phyloP scores from a whole-genome alignment of 2,329 filamentous ascomycete genomes.

The Myriosclerotinia curreyana region DNA sequence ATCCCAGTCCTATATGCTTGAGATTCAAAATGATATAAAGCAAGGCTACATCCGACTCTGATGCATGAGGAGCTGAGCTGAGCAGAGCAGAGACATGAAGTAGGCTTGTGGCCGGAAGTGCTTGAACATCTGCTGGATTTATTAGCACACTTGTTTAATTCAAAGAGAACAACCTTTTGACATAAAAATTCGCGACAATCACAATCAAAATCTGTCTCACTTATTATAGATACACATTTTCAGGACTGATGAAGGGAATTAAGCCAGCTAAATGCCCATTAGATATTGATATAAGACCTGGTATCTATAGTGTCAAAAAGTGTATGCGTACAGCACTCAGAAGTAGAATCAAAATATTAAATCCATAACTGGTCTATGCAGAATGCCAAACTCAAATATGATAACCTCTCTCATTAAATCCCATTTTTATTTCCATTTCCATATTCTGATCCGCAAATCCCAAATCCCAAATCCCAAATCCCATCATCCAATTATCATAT shows the following conservation, averaged over 20 bases:
- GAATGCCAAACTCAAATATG: not conserved
- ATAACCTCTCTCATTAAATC: constrained; percentile 14
- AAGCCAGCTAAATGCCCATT: not conserved
- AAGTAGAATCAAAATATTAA: constrained; percentile 4
- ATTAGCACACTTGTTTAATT: not conserved
- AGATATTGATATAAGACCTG: constrained; percentile 1
- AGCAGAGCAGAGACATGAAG: not conserved
- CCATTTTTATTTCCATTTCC: not conserved
- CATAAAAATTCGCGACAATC: not conserved
- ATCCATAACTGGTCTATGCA: constrained; percentile 11
- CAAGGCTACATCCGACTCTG: too few species aligned
- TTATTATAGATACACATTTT: too few species aligned
- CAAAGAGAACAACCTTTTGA: too few species aligned
- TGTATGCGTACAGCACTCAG: constrained; percentile 2
- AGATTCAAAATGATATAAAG: too few species aligned
- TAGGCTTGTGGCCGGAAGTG: not conserved
- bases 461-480: not conserved
- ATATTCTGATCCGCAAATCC: not conserved
- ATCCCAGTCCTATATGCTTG: too few species aligned
- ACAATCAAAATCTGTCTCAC: not conserved
- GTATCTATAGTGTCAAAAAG: not conserved
- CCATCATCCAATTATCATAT: constrained; percentile 3
- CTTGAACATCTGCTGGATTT: not conserved
- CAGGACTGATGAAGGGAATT: not conserved
- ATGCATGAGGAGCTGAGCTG: too few species aligned